These are phyloP conservation scores for Phialophora macrospora DNA, from an alignment of 2,329 filamentous ascomycete genomes.

Conservation along the genomic window DNA sequence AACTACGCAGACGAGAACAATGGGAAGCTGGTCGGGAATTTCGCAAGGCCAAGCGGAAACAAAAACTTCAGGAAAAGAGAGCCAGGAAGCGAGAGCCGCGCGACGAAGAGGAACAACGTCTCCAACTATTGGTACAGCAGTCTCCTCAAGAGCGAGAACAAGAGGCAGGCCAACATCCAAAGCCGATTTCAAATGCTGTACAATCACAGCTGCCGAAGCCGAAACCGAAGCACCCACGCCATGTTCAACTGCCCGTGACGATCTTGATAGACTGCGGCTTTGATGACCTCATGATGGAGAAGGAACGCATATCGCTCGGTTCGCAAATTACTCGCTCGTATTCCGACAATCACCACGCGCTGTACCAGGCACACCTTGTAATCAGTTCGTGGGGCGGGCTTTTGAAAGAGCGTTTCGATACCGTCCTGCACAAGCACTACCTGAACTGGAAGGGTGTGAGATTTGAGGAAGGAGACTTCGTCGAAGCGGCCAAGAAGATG, in stretches of 20 bases:
- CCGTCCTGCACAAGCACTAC: slow-evolving; percentile 71
- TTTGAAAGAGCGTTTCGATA: slow-evolving; percentile 80
- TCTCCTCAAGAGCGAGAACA: slow-evolving; percentile 25
- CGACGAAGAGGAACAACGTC: slow-evolving; percentile 43
- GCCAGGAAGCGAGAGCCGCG: slow-evolving; percentile 53
- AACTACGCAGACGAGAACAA: slow-evolving; percentile 69
- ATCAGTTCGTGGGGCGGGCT: slow-evolving; percentile 80
- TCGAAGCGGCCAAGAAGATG: slow-evolving; percentile 68
- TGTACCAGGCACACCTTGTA: slow-evolving; percentile 72
- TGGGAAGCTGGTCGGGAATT: slow-evolving; percentile 74
- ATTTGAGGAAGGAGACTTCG: slow-evolving; percentile 76
- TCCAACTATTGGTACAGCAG: slow-evolving; percentile 40
- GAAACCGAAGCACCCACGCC: slow-evolving; percentile 42
- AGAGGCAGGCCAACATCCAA: slow-evolving; percentile 19
- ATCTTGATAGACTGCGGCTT: slow-evolving; percentile 91
- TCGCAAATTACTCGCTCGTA: slow-evolving; percentile 87
- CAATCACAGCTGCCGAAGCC: slow-evolving; percentile 38
- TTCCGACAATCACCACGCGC: slow-evolving; percentile 77
- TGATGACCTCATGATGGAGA: slow-evolving; percentile 84
- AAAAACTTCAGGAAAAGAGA: slow-evolving; percentile 60
- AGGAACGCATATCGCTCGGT: slow-evolving; percentile 80
- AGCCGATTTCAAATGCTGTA: background rate
- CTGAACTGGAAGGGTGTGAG: slow-evolving; percentile 77
- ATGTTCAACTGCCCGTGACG: slow-evolving; percentile 71
- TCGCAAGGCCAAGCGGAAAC: slow-evolving; percentile 63